Percentiles rank a stretch among this genome's conserved stretches.
Conservation (phyloP, 108 stramenopile species). For the Seminavis robusta region DNA sequence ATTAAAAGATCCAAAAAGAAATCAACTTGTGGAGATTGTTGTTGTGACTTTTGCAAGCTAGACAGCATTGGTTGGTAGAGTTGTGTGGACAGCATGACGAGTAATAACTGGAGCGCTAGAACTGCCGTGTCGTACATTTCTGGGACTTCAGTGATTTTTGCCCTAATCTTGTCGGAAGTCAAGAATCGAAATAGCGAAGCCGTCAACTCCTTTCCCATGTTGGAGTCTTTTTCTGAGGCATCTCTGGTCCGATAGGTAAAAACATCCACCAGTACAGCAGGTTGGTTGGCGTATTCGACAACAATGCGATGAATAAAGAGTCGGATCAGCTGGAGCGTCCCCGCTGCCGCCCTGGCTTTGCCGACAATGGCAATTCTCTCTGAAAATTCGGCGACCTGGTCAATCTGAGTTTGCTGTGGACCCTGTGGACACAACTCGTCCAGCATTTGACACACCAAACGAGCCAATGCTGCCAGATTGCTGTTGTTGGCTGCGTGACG, state of each 20-base stretch:
- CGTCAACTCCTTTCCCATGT: constrained; percentile 19
- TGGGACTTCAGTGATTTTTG: constrained; percentile 38
- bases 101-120: constrained; percentile 46
- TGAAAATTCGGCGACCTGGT: constrained; percentile 22
- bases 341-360: constrained; percentile 74
- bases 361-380: constrained; percentile 62
- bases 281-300: constrained; percentile 18
- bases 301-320: constrained; percentile 59
- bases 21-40: constrained; percentile 11
- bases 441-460: constrained; percentile 71
- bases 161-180: constrained; percentile 9
- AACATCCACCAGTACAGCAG: constrained; percentile 8
- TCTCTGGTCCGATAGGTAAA: constrained; percentile 27
- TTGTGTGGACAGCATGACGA: constrained; percentile 71
- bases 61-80: constrained; percentile 69
- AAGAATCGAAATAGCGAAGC: constrained; percentile 31
- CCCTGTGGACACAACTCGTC: constrained; percentile 44
- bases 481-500: constrained; percentile 50
- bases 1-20: constrained; percentile 44
- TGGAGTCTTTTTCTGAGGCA: constrained; percentile 2
- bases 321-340: constrained; percentile 56
- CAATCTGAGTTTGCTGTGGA: background rate
- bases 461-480: constrained; percentile 68
- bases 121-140: constrained; percentile 72
- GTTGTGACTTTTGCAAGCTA: constrained; percentile 21